These are phyloP conservation scores for Skeletonema costatum DNA, from an alignment of 108 stramenopile genomes.

Conservation along the genomic window DNA sequence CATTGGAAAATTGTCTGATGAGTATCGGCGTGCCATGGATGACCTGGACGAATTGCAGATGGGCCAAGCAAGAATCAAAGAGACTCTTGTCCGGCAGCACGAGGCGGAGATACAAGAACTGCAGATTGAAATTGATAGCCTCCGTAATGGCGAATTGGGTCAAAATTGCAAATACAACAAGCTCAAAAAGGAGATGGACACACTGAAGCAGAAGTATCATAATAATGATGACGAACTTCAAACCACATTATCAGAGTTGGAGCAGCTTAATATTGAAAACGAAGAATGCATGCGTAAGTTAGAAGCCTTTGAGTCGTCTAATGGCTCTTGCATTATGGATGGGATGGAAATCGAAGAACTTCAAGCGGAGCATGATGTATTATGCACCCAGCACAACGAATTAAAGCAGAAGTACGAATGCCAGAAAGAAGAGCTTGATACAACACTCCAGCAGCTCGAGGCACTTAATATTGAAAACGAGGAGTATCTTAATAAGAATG, in stretches of 20 bases:
- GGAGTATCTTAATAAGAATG: neutral
- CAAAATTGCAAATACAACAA: neutral
- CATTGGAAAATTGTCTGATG: constrained; percentile 25
- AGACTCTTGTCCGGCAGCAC: constrained; percentile 9
- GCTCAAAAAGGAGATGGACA: constrained; percentile 17
- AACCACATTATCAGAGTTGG: constrained; percentile 17
- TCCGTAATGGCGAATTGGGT: constrained; percentile 2
- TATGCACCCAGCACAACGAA: constrained; percentile 17
- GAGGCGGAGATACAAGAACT: constrained; percentile 9
- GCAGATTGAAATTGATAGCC: neutral
- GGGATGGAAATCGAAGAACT: neutral
- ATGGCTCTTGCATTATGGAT: neutral
- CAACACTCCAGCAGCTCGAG: constrained; percentile 5
- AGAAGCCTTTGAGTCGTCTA: neutral
- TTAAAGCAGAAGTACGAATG: neutral
- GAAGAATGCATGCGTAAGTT: constrained; percentile 16
- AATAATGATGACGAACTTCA: constrained; percentile 18
- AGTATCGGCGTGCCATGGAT: constrained; percentile 9
- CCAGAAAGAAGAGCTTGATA: constrained; percentile 8
- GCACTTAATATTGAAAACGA: constrained; percentile 22
- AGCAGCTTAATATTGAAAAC: constrained; percentile 18
- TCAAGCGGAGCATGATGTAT: neutral
- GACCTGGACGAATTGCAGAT: constrained; percentile 8
- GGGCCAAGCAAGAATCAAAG: neutral
- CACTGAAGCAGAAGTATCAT: constrained; percentile 6